Base-by-base conservation (phyloP, 2,329 filamentous ascomycete species). In the Bertia moriformis region DNA sequence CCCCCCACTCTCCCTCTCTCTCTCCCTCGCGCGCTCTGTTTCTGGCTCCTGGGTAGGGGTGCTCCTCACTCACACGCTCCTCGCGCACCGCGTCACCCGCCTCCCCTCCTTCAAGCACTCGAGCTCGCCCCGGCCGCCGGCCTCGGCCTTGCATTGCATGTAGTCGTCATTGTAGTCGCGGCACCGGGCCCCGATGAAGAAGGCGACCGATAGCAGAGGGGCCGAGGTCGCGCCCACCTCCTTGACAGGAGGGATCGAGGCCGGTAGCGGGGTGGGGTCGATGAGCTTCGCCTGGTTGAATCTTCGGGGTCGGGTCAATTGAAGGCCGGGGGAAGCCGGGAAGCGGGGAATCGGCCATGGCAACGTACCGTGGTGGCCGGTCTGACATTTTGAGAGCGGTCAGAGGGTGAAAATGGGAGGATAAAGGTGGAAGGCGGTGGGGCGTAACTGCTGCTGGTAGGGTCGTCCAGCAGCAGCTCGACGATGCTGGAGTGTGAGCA, bases 111-210 rank as follows among this genome's bases (percentile, higher is more conserved):
- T 89, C 73, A 98, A 66, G 65, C 91, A 98, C 50, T 94, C 85
- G 46, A 93, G 62, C 69, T 98, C 91, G 59, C 87, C 91, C 62
- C 75, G 78, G 52, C 91, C 91, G 45, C 84, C 81, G 53, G 86
- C 79, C 65, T 95, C 87, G 50, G 76, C 84, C 80, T 98, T 98
- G 82, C 91, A 98, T 69, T 93, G 84, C 89, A 98, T 98, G 67
- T 83, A 98, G 66, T 98, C 91, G 69, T 98, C 91, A 64, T 96
- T 96, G 72, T 88, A 98, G 42, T 83, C 70, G 59, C 75, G 82
- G 78, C 91, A 98, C 56, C 89, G 81, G 49, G 87, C 88, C 46
- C 91, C 91, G 58, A 98, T 98, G 62, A 96, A 98, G 73, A 84
- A 98, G 39, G 86, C 78, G 20, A 91, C 91, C 47, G 85, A 93